Evolutionary conservation across 768 basidiomycete genomes (phyloP).

Genomic region (Kondoa subrosea): DNA sequence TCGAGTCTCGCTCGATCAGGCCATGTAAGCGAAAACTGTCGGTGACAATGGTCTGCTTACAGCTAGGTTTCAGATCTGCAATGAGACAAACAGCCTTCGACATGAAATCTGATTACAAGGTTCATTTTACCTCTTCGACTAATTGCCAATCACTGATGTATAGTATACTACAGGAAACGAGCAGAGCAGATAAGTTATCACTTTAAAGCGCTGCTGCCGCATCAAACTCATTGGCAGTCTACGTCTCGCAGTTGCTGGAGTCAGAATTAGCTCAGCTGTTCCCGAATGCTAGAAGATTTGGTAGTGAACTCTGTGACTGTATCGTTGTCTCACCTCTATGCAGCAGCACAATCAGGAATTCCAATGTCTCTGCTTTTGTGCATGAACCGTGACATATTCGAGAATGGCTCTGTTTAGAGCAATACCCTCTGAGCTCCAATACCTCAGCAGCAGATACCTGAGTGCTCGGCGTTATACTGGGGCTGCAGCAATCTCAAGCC

Average conservation of each 20-base stretch:
- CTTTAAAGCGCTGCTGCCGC: no score
- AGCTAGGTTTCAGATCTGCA: no score
- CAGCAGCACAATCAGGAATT: not conserved
- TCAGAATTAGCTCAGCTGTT: not conserved
- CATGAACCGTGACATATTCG: no score
- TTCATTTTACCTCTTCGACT: no score
- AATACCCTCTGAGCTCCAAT: constrained; percentile 10
- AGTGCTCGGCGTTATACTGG: not conserved
- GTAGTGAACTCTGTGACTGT: no score
- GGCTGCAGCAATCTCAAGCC: not conserved
- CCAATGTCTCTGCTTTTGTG: not conserved
- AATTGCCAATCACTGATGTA: no score
- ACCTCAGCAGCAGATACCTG: constrained; percentile 37
- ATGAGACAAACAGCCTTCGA: no score
- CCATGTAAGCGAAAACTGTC: constrained; percentile 72
- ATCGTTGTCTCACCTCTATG: not conserved
- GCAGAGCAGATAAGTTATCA: no score
- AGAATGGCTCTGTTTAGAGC: not conserved
- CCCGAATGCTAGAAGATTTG: constrained; percentile 8
- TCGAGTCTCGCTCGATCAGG: constrained; percentile 68
- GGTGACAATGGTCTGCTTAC: no score
- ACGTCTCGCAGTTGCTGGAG: not conserved
- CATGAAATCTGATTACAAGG: not conserved
- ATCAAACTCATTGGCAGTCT: no score
- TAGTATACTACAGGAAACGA: no score